These are phyloP conservation scores for Flaveria trinervia DNA, from an alignment of 129 eudicot species.

Conservation along the genomic window DNA sequence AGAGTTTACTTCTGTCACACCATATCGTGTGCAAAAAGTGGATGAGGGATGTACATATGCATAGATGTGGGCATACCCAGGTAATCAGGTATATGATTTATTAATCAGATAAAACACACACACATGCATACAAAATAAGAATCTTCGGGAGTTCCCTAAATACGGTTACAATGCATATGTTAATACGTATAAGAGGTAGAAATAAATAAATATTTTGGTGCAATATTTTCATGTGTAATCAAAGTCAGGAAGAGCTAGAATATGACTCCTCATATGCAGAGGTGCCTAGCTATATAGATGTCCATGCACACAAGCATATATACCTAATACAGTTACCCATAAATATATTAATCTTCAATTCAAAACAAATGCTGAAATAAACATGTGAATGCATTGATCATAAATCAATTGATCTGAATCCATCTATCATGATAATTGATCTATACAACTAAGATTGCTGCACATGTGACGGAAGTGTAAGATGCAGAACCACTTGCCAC, in stretches of 20 bases:
- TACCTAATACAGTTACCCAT: neutral
- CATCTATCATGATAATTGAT: neutral
- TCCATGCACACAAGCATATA: neutral
- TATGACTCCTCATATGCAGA: constrained; percentile 3
- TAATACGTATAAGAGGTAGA: neutral
- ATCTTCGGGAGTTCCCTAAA: neutral
- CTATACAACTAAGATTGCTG: constrained; percentile 6
- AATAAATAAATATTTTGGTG: constrained; percentile 6
- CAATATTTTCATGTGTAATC: neutral
- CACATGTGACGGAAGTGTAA: constrained; percentile 16
- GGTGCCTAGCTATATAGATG: constrained; percentile 19
- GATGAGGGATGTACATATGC: constrained; percentile 2
- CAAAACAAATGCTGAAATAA: constrained; percentile 16
- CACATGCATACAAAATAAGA: neutral
- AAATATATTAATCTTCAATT: constrained; percentile 4
- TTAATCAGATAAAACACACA: constrained; percentile 1
- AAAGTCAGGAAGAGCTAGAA: constrained; percentile 10
- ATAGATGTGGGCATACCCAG: neutral
- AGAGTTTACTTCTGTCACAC: neutral
- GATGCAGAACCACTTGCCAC: constrained; percentile 8
- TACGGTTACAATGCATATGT: neutral
- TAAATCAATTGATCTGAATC: neutral
- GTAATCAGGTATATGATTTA: neutral
- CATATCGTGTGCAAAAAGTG: constrained; percentile 4
- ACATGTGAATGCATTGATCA: constrained; percentile 18